Percentiles rank a stretch among this genome's conserved stretches.
These are phyloP conservation scores for Neurospora tetrasperma DNA, from an alignment of 495 filamentous ascomycete genomes.

Conservation along the genomic window DNA sequence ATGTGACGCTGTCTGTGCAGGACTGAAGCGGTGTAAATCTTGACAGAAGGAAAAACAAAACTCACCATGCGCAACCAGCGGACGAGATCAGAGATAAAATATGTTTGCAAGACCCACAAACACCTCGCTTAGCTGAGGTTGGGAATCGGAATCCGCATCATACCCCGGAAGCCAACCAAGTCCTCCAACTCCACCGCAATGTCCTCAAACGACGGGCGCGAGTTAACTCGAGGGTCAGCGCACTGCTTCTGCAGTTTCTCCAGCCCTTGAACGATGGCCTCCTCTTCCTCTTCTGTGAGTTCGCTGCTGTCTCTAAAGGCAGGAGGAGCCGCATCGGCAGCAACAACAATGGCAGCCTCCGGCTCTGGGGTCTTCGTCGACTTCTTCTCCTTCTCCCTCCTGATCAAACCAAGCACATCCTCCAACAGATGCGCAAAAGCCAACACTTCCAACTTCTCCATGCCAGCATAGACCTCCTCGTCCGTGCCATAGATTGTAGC, in stretches of 20 bases:
- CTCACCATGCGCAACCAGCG: background rate
- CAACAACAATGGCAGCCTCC: background rate
- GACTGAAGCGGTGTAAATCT: background rate
- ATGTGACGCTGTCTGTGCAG: background rate
- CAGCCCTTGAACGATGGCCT: conserved; percentile 9
- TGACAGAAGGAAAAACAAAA: background rate
- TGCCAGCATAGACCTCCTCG: background rate
- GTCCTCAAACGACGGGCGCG: conserved; percentile 18
- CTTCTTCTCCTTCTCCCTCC: conserved; percentile 3
- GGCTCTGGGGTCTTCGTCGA: background rate
- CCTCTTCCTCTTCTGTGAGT: background rate
- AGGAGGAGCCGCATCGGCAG: background rate
- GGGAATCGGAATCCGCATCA: conserved; percentile 22
- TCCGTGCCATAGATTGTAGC: conserved; percentile 31
- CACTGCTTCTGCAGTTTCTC: conserved; percentile 11
- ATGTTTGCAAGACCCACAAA: background rate
- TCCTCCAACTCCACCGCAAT: conserved; percentile 17
- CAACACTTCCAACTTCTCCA: conserved; percentile 35
- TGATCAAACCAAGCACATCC: conserved; percentile 22
- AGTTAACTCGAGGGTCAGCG: conserved; percentile 2
- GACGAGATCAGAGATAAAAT: background rate
- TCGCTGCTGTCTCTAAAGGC: background rate
- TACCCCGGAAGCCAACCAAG: conserved; percentile 23
- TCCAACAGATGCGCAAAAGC: conserved; percentile 37
- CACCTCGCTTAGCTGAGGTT: background rate